Percentiles rank a stretch among this genome's conserved stretches.
Conservation (phyloP, 805 yeast genomes). For the Teunomyces kruisii region DNA sequence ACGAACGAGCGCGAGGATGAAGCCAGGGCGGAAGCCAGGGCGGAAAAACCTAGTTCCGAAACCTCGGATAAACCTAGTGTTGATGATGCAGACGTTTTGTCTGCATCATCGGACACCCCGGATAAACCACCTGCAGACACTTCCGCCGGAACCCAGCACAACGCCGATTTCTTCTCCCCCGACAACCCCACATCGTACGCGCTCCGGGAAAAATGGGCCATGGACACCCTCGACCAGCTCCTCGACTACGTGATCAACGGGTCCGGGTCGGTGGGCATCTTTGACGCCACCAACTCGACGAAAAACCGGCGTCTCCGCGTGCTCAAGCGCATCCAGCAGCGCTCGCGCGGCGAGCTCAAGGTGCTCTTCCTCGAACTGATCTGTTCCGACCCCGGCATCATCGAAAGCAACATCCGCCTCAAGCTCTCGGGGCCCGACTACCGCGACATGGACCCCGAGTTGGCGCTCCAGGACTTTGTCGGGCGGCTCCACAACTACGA, state of each 20-base stretch:
- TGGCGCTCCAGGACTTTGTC: conserved; percentile 79
- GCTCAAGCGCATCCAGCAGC: conserved; percentile 52
- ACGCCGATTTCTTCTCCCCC: conserved; percentile 85
- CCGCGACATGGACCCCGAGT: conserved; percentile 74
- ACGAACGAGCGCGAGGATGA: conserved; percentile 20
- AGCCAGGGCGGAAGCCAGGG: too few relatives aligned
- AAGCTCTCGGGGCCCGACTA: conserved; percentile 94
- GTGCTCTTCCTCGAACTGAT: conserved; percentile 84
- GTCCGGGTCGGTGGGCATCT: conserved; percentile 88
- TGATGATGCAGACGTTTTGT: conserved; percentile 6
- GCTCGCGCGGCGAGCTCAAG: conserved; percentile 63
- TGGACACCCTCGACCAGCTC: conserved; percentile 84
- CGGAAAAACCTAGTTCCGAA: too few relatives aligned
- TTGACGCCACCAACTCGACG: conserved; percentile 82
- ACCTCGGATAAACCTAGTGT: too few relatives aligned
- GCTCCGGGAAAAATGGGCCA: conserved; percentile 92
- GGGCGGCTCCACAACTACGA: conserved; percentile 81
- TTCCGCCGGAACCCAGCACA: conserved; percentile 45
- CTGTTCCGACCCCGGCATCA: conserved; percentile 75
- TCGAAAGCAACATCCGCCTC: conserved; percentile 80
- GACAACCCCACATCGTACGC: conserved; percentile 61
- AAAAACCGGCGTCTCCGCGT: conserved; percentile 61
- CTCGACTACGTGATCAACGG: conserved; percentile 78
- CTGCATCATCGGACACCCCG: too few relatives aligned
- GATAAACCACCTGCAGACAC: conserved; percentile 6